Evolutionary conservation across 306 rosid genomes (phyloP), one percentile per base, ranked within the genome.

Genomic region (Herpetospermum pedunculosum): DNA sequence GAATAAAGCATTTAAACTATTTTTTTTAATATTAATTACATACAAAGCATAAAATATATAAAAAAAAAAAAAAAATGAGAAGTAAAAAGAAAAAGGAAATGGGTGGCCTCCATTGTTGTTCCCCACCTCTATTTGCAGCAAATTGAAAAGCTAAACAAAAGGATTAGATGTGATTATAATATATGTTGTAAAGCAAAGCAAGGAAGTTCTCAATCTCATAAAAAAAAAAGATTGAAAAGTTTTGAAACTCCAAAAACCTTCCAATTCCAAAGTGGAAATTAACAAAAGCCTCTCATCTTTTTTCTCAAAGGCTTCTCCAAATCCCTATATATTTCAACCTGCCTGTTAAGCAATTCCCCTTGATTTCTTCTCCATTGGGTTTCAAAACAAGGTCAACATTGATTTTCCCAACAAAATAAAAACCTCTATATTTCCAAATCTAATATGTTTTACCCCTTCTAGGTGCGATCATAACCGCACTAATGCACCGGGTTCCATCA

Each of bases 331-430:
- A 19, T 35, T 12, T 68, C 43, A 18, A 38, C 76, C 72, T 69
- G 76, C 76, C 70, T 50, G 60, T 44, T 49, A 77, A 73, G 68
- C 50, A 57, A 70, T 67, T 59, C 46, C 53, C 8, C 34, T 80
- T 40, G 47, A 16, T 28, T 43, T 72, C 21, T 68, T 68, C 52
- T 25, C 54, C 35, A 9, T 77, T 41, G 76, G 76, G 74, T 16
- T 41, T 37, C 72, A 21, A 3, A 28, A 37, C n/a, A 18, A 30
- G 74, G 75, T 81, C 72, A 81, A 81, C 65, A 28, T 44, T 43
- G 75, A 80, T 77, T 68, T 34, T 60, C 78, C 77, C 78, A 65
- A 38, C 48, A 38, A 64, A n/a, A 35, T 35, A n/a, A 9, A 34
- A 7, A 3, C 6, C 6, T 60, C 32, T 8, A 3, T 25, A 30